These are phyloP conservation scores for Mycena sanguinolenta DNA, from an alignment of 768 basidiomycete genomes.

Conservation along the genomic window DNA sequence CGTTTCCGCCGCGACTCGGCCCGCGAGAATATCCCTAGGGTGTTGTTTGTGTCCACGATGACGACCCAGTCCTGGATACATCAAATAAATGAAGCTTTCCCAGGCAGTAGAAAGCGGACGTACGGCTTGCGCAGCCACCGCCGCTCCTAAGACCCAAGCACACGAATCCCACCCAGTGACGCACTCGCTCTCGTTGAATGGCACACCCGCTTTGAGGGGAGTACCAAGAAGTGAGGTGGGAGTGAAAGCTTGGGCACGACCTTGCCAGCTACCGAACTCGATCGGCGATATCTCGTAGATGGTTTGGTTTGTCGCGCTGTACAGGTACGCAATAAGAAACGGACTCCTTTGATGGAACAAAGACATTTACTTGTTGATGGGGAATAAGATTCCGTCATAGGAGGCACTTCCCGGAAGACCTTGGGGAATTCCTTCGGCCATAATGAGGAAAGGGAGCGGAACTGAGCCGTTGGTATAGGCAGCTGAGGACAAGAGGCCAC, in stretches of 20 bases:
- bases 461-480: constrained; percentile 21
- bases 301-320: constrained; percentile 24
- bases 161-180: constrained; percentile 17
- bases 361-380: constrained; percentile 15
- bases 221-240: constrained; percentile 24
- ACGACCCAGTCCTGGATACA: constrained; percentile 23
- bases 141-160: constrained; percentile 15
- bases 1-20: constrained; percentile 10
- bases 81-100: background rate
- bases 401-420: constrained; percentile 17
- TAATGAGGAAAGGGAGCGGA: constrained; percentile 25
- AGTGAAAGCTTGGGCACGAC: constrained; percentile 17
- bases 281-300: constrained; percentile 15
- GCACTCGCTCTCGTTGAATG: constrained; percentile 15
- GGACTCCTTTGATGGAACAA: background rate
- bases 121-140: constrained; percentile 6
- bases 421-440: constrained; percentile 21
- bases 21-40: constrained; percentile 17
- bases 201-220: constrained; percentile 18
- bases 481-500: constrained; percentile 14
- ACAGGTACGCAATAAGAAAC: background rate
- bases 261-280: constrained; percentile 22
- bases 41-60: constrained; percentile 21
- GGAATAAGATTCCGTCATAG: constrained; percentile 22
- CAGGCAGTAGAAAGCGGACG: background rate